These are phyloP conservation scores for Scleromitrula shiraiana DNA, from an alignment of 2,329 filamentous ascomycete genomes.

Conservation along the genomic window DNA sequence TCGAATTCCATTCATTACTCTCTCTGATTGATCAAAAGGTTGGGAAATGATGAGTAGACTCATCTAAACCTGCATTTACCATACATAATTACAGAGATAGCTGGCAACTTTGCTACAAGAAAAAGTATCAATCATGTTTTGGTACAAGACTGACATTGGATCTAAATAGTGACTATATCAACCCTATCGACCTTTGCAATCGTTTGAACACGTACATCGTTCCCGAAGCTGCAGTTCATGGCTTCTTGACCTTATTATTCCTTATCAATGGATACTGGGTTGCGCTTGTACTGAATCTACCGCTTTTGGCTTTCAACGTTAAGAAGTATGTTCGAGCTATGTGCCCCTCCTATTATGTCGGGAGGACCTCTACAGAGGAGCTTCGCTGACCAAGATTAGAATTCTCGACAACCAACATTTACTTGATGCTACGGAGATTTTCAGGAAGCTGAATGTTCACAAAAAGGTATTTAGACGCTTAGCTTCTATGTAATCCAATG, in stretches of 20 bases:
- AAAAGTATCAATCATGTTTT: background rate
- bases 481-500: background rate
- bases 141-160: background rate
- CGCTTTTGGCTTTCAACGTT: slow-evolving; percentile 83
- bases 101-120: background rate
- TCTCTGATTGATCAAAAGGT: background rate
- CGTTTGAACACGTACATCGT: slow-evolving; percentile 99
- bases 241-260: slow-evolving; percentile 90
- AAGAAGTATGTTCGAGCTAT: slow-evolving; percentile 70
- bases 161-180: slow-evolving; percentile 84
- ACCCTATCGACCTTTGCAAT: slow-evolving; percentile 99
- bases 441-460: slow-evolving; percentile 96
- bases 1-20: background rate
- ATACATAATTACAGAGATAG: no score
- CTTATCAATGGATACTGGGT: slow-evolving; percentile 99
- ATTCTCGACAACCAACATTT: slow-evolving; percentile 97
- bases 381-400: slow-evolving; percentile 43
- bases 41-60: background rate
- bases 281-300: slow-evolving; percentile 83
- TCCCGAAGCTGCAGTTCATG: slow-evolving; percentile 95
- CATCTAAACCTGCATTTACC: no score
- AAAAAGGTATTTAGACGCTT: no score
- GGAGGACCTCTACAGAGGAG: slow-evolving; percentile 3
- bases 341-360: background rate
- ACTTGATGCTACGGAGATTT: slow-evolving; percentile 96